Base-by-base conservation (phyloP, 2,329 filamentous ascomycete species). In the Byssothecium circinans region DNA sequence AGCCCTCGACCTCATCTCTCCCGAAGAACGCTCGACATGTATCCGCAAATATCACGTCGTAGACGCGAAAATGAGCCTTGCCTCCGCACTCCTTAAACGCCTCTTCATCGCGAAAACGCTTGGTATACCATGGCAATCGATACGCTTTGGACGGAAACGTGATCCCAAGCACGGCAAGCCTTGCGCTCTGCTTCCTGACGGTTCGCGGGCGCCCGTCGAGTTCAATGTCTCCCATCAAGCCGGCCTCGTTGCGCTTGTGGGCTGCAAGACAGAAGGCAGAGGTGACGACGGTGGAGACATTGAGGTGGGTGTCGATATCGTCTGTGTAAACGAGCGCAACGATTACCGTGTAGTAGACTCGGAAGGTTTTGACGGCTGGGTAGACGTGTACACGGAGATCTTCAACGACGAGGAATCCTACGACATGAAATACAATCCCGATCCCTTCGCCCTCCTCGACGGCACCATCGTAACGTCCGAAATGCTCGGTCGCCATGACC, bases 171-270 rank as follows among this genome's bases (percentile, higher is more conserved):
- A 79, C 48, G 77, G 77, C 20, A 79, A 80, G 75, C 74, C 77
- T 53, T 69, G 75, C 66, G 73, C 78, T 46, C 69, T 80, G 58
- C 55, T 72, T 49, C 47, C 72, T 70, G 77, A 62, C 20, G 66
- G 67, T 7, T 59, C 58, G 11, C 64, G 56, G 45, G 37, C 73
- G 55, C 58, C 72, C 50, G 69, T 84, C 30, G 82, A 86, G 53
- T 91, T 92, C 77, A 92, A 92, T 70, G 80, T 91, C 45, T 86
- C 82, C 37, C 88, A 92, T 68, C 88, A 92, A 74, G 85, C 85
- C 8, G 88, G 88, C 1, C 74, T 92, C 14, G 88, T 91, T 0
- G 81, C 81, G 2, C 74, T 91, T 23, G 78, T 87, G 11, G 85
- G 56, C 60, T 71, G 67, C 57, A 71, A 52, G 35, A 61, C 55